Conservation (phyloP, 108 stramenopile species). For the Fistulifera solaris region DNA sequence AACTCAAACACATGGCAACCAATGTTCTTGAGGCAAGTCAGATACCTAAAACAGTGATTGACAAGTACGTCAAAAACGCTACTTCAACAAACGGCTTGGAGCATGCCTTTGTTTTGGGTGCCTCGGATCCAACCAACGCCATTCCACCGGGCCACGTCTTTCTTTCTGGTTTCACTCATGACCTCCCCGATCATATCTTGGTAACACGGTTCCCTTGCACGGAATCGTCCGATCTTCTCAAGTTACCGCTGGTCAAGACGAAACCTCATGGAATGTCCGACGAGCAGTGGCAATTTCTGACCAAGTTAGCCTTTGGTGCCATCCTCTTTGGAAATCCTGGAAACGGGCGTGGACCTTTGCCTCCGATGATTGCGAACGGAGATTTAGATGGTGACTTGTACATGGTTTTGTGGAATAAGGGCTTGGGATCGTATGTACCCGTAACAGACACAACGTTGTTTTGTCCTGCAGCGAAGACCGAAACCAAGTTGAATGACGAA, state of each 20-base stretch:
- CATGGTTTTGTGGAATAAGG: constrained; percentile 36
- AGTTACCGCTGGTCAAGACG: constrained; percentile 15
- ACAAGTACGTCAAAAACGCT: neutral
- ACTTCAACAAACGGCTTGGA: constrained; percentile 1
- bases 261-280: constrained; percentile 32
- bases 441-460: neutral
- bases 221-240: constrained; percentile 20
- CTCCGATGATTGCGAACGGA: constrained; percentile 33
- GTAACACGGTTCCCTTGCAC: constrained; percentile 37
- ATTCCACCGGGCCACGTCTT: constrained; percentile 35
- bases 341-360: constrained; percentile 24
- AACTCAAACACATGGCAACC: neutral
- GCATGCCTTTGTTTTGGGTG: constrained; percentile 34
- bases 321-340: constrained; percentile 20
- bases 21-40: neutral
- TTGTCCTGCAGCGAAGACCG: neutral
- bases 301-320: constrained; percentile 25
- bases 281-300: constrained; percentile 29
- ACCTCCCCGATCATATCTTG: constrained; percentile 10
- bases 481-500: neutral
- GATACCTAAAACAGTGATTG: constrained; percentile 2
- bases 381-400: constrained; percentile 59
- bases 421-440: constrained; percentile 15
- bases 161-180: constrained; percentile 20
- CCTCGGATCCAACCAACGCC: constrained; percentile 37